These are phyloP conservation scores for Malassezia dermatis DNA, from an alignment of 1,284 basidiomycete genomes.

Conservation along the genomic window DNA sequence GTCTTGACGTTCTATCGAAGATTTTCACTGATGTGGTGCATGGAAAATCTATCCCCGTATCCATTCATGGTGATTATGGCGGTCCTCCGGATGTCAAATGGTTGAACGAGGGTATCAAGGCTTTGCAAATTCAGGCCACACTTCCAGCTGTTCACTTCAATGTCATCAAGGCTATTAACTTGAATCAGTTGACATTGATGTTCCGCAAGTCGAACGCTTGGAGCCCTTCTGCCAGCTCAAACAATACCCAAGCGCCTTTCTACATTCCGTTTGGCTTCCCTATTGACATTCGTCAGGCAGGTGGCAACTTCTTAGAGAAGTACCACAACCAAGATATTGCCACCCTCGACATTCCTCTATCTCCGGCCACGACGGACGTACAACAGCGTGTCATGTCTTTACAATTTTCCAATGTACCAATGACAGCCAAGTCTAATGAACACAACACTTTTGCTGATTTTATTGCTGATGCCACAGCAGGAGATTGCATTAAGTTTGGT, in stretches of 20 bases:
- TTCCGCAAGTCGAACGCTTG: conserved; percentile 55
- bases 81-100: conserved; percentile 59
- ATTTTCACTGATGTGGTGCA: conserved; percentile 68
- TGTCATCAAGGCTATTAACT: conserved; percentile 59
- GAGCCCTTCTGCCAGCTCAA: conserved; percentile 56
- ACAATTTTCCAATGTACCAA: conserved; percentile 58
- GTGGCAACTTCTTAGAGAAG: conserved; percentile 58
- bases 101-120: conserved; percentile 65
- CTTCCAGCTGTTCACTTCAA: conserved; percentile 61
- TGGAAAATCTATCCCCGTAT: conserved; percentile 57
- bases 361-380: conserved; percentile 58
- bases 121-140: conserved; percentile 56
- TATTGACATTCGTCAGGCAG: conserved; percentile 58
- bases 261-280: conserved; percentile 64
- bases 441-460: conserved; percentile 58
- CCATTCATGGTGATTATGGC: conserved; percentile 59
- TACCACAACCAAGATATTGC: conserved; percentile 57
- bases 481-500: conserved; percentile 53
- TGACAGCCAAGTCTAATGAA: conserved; percentile 55
- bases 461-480: conserved; percentile 58
- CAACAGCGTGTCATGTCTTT: conserved; percentile 58
- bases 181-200: conserved; percentile 59
- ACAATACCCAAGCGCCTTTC: conserved; percentile 58
- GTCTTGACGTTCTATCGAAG: conserved; percentile 57
- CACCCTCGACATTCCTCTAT: conserved; percentile 57